Conservation (phyloP, 306 rosid genomes). For the Neltuma alba region DNA sequence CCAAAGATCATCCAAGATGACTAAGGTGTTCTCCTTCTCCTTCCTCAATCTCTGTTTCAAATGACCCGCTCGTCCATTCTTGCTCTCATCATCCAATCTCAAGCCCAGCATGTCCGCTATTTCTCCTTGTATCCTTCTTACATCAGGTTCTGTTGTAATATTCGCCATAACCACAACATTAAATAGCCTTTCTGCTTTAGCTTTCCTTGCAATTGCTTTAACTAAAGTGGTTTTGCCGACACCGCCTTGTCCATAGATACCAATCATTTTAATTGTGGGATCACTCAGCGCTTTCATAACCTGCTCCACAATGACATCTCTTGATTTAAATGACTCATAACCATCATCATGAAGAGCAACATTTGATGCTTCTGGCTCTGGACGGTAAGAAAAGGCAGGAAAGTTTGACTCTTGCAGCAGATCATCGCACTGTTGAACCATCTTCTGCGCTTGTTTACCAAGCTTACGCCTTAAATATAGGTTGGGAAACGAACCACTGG, state of each 20-base stretch:
- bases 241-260: slow-evolving; percentile 26
- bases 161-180: slow-evolving; percentile 16
- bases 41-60: neutral
- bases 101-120: slow-evolving; percentile 8
- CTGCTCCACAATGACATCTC: neutral
- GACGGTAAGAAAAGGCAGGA: no score
- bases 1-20: slow-evolving; percentile 24
- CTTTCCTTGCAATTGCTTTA: slow-evolving; percentile 17
- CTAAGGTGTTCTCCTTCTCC: neutral
- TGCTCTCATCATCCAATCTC: neutral
- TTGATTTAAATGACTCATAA: neutral
- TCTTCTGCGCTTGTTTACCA: no score
- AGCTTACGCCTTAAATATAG: no score
- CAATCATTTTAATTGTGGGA: neutral
- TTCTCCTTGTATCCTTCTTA: slow-evolving; percentile 32
- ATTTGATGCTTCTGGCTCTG: no score
- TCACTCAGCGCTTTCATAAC: neutral
- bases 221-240: slow-evolving; percentile 38
- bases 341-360: no score
- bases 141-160: neutral
- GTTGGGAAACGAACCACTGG: no score
- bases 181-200: neutral
- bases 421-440: no score
- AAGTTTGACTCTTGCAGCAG: no score
- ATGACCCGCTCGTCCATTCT: neutral